Evolutionary conservation across 495 filamentous ascomycete species (phyloP).

Genomic region (Geopyxis carbonaria): DNA sequence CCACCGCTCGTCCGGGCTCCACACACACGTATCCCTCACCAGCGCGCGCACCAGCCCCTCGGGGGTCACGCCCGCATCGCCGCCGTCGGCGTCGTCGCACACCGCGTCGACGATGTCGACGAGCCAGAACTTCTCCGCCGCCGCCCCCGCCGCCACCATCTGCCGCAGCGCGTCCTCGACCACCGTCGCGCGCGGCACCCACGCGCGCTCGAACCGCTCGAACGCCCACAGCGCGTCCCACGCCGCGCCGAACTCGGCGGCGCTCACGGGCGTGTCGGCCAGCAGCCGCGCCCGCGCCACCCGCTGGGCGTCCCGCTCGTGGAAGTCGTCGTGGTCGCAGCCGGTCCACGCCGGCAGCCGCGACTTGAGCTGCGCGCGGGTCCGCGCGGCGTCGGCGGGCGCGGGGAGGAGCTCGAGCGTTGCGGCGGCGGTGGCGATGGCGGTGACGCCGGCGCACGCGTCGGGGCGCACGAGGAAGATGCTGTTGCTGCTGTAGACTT

Average conservation of each 20-base stretch:
- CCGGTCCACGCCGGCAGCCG: conserved; percentile 7
- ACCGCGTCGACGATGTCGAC: conserved; percentile 3
- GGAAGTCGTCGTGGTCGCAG: not conserved
- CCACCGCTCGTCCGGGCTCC: too few relatives aligned
- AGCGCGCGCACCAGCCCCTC: conserved; percentile 10
- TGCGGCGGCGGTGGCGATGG: conserved; percentile 10
- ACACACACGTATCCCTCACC: too few relatives aligned
- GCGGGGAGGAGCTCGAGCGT: conserved; percentile 18
- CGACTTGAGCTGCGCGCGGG: conserved; percentile 7
- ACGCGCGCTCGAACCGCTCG: conserved; percentile 23
- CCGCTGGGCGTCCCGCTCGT: not conserved
- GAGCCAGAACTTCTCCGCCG: conserved; percentile 26
- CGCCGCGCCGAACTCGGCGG: conserved; percentile 29
- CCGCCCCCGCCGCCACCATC: conserved; percentile 33
- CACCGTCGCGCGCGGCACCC: conserved; percentile 30
- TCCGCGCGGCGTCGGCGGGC: conserved; percentile 2
- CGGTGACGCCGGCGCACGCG: conserved; percentile 6
- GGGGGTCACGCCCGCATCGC: conserved; percentile 10
- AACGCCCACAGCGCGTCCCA: conserved; percentile 38
- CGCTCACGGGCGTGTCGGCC: conserved; percentile 32
- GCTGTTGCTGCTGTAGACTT: conserved; percentile 59
- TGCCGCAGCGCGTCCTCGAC: conserved; percentile 32
- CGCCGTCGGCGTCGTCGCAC: conserved; percentile 20
- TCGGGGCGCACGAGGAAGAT: conserved; percentile 36
- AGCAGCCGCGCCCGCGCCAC: conserved; percentile 20